A percentile compares a stretch with the other conserved stretches of the same genome.
Conservation (phyloP, 2,329 filamentous ascomycete genomes). For the Phoma sp. region DNA sequence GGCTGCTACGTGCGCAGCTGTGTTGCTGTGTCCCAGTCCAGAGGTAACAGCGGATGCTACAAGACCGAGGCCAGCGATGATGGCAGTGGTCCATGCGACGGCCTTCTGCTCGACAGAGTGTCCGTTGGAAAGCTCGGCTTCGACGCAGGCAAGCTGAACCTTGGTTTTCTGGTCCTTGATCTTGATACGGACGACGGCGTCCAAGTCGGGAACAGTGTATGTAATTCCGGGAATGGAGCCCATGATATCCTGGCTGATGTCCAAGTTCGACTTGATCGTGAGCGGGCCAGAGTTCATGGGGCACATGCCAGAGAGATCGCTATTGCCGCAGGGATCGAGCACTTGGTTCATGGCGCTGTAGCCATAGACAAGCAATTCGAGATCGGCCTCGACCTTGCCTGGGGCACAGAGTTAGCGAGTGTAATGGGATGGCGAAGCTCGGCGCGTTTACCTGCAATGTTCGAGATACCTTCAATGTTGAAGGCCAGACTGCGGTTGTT, state of each 20-base stretch:
- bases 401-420: no score
- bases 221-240: conserved; percentile 79
- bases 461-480: conserved; percentile 81
- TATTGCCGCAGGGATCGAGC: conserved; percentile 77
- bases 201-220: conserved; percentile 88
- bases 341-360: conserved; percentile 72
- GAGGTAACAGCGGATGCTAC: conserved; percentile 88
- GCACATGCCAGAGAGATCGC: conserved; percentile 76
- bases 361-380: conserved; percentile 83
- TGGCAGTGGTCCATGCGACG: conserved; percentile 87
- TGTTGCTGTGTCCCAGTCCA: conserved; percentile 89
- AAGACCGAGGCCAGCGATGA: conserved; percentile 84
- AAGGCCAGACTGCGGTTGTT: conserved; percentile 75
- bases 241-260: conserved; percentile 64
- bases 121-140: conserved; percentile 87
- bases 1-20: conserved; percentile 90
- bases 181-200: conserved; percentile 81
- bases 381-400: conserved; percentile 78
- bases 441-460: conserved; percentile 84
- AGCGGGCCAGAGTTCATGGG: conserved; percentile 89
- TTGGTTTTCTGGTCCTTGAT: conserved; percentile 75
- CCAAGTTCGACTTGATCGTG: conserved; percentile 74
- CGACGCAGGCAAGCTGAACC: conserved; percentile 79
- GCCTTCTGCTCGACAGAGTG: conserved; percentile 89
- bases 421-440: no score